Base-by-base conservation (phyloP, 2,329 filamentous ascomycete species). In the Macrophomina phaseolina region DNA sequence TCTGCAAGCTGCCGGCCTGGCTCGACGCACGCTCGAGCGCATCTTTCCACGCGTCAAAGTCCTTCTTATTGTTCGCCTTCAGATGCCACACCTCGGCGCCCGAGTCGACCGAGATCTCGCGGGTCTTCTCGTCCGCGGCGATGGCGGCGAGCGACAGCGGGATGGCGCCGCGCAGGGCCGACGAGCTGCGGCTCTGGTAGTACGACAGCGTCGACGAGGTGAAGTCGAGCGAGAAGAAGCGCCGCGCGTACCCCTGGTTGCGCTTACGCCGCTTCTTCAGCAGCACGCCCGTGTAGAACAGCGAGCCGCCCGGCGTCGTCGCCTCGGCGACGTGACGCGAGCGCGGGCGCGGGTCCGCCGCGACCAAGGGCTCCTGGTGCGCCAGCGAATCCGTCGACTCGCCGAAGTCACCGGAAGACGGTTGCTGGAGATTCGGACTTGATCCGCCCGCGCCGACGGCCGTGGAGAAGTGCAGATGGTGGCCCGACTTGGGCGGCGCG, bases 51-150 rank as follows among this genome's bases (percentile, higher is more conserved):
- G 91, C 90, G 55, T 87, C 85, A 75, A 97, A 99, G 69, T 98
- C 94, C 70, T 90, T 91, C 60, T 88, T 87, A 72, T 92, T 97
- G 60, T 86, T 87, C 3, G 95, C 93, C 73, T 90, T 90, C 36
- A 99, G 83, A 80, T 98, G 95, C 95, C 95, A 99, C 32, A 99
- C 89, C 78, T 99, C 95, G 2, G 95, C 94, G 1, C 95, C 95
- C 0, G 95, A 98, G 77, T 99, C 95, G 67, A 99, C 95, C 49
- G 91, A 97, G 64, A 99, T 97, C 78, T 98, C 94, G 70, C 93
- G 87, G 45, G 91, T 89, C 73, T 91, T 89, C 77, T 95, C 92
- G 75, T 97, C 94, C 7, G 93, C 93, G 3, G 94, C 92, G 67
- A 99, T 91, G 4, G 93, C 95, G 16, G 95, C 95, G 62, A 99